Evolutionary conservation across 441 rosid genomes (phyloP).

Genomic region (Euphorbia corollata): DNA sequence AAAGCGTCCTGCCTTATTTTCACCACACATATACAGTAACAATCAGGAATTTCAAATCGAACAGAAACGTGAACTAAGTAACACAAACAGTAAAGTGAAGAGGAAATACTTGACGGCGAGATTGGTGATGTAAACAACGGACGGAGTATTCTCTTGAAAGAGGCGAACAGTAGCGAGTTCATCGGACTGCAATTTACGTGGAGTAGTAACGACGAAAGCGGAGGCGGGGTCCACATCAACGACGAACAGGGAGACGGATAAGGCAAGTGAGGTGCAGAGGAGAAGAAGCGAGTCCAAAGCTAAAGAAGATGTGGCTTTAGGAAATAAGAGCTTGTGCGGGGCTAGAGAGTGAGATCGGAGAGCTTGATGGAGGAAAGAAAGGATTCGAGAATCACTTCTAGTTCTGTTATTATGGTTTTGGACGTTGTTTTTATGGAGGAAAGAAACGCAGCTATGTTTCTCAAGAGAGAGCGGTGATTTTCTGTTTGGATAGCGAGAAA

Average conservation of each 20-base stretch:
- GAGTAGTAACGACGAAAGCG: slow-evolving; percentile 67
- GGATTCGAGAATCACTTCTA: slow-evolving; percentile 13
- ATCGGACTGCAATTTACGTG: slow-evolving; percentile 70
- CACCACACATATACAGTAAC: not conserved
- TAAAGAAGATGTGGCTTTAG: not conserved
- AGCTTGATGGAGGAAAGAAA: slow-evolving; percentile 20
- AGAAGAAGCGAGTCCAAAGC: slow-evolving; percentile 50
- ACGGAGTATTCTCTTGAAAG: slow-evolving; percentile 92
- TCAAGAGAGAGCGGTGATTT: slow-evolving; percentile 17
- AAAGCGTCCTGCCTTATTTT: slow-evolving; percentile 79
- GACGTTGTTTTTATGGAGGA: slow-evolving; percentile 14
- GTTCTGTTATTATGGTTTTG: not conserved
- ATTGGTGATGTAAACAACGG: slow-evolving; percentile 91
- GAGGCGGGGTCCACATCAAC: slow-evolving; percentile 52
- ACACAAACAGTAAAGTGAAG: not conserved
- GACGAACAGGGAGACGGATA: slow-evolving; percentile 55
- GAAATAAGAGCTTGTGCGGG: slow-evolving; percentile 1
- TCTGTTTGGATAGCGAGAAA: slow-evolving; percentile 41
- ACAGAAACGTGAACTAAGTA: not conserved
- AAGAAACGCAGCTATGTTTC: slow-evolving; percentile 14
- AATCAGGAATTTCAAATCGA: slow-evolving; percentile 2
- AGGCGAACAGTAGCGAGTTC: slow-evolving; percentile 91
- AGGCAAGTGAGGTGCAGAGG: slow-evolving; percentile 59
- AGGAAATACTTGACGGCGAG: slow-evolving; percentile 61
- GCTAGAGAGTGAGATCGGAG: slow-evolving; percentile 14